phyloP scores from a whole-genome alignment of 805 yeast species.

The Nakazawaea sp. region DNA sequence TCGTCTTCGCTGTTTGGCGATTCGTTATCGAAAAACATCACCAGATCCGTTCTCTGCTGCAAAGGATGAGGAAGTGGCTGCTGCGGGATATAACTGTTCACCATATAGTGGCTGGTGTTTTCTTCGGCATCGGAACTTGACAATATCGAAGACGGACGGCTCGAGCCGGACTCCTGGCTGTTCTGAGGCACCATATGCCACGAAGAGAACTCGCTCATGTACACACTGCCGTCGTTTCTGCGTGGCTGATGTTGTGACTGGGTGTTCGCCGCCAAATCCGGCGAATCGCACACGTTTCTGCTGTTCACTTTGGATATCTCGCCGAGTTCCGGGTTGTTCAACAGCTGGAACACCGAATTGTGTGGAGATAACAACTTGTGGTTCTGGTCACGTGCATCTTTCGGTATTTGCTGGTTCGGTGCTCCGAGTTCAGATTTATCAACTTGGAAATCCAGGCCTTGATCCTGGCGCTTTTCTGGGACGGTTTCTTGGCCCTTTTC shows the following conservation, averaged over 20 bases:
- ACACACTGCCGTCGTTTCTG: slow-evolving; percentile 8
- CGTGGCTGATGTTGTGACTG: background rate
- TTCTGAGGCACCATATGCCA: slow-evolving; percentile 24
- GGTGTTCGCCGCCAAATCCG: slow-evolving; percentile 5
- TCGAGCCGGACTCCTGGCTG: background rate
- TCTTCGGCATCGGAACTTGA: slow-evolving; percentile 26
- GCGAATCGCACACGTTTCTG: slow-evolving; percentile 10
- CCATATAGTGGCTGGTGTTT: background rate
- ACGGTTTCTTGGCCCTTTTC: too few relatives aligned
- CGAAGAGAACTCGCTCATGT: slow-evolving; percentile 24
- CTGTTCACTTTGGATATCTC: slow-evolving; percentile 9
- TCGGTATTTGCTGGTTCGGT: too few relatives aligned
- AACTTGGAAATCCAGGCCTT: too few relatives aligned
- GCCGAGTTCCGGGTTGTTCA: slow-evolving; percentile 26
- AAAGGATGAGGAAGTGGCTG: slow-evolving; percentile 5
- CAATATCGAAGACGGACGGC: slow-evolving; percentile 17
- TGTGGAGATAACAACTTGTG: slow-evolving; percentile 21
- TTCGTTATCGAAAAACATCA: slow-evolving; percentile 19
- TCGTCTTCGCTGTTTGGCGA: slow-evolving; percentile 12
- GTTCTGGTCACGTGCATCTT: too few relatives aligned
- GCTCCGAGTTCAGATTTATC: too few relatives aligned
- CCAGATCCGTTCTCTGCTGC: slow-evolving; percentile 12
- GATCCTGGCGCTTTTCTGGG: too few relatives aligned
- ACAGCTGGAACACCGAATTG: slow-evolving; percentile 23
- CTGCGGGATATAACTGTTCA: background rate